Evolutionary conservation across 768 basidiomycete species (phyloP).

Genomic region (Leccinum barrowsii): DNA sequence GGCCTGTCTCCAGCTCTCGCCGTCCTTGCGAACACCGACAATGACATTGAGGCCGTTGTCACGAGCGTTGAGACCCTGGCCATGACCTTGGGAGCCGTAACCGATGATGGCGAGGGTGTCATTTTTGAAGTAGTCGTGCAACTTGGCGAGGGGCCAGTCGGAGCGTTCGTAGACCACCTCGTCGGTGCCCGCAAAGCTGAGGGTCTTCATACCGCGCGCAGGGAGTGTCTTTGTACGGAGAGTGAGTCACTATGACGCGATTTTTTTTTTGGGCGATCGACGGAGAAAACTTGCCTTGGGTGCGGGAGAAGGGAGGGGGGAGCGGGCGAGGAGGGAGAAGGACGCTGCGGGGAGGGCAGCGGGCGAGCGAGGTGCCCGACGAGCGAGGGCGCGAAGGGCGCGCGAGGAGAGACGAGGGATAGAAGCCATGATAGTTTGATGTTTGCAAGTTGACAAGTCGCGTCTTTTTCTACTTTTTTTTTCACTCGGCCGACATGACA

Average conservation of each 20-base stretch:
- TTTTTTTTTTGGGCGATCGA: constrained; percentile 21
- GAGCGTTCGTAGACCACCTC: constrained; percentile 93
- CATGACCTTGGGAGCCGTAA: constrained; percentile 98
- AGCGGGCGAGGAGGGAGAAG: constrained; percentile 64
- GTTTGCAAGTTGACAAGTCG: constrained; percentile 17
- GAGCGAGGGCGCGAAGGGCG: constrained; percentile 60
- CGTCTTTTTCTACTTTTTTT: constrained; percentile 12
- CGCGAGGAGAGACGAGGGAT: constrained; percentile 58
- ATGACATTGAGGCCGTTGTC: constrained; percentile 99
- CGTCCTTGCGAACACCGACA: constrained; percentile 95
- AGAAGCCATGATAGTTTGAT: constrained; percentile 47
- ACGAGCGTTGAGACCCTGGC: constrained; percentile 97
- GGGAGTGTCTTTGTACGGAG: constrained; percentile 35
- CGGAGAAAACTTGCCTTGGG: constrained; percentile 31
- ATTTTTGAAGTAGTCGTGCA: constrained; percentile 99
- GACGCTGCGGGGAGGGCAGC: constrained; percentile 50
- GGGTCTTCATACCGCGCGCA: constrained; percentile 85
- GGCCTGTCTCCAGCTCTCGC: constrained; percentile 96
- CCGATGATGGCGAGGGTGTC: constrained; percentile 99
- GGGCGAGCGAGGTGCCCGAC: constrained; percentile 56
- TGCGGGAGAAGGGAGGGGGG: constrained; percentile 28
- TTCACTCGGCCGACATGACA: constrained; percentile 10
- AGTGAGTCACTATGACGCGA: constrained; percentile 2
- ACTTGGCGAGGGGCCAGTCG: constrained; percentile 97
- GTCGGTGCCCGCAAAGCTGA: constrained; percentile 93